Conservation (phyloP, 306 rosid species). For the Medicago truncatula region MtrunA17r5.0-ANR NC_053043.1:9699001-9699500, state of each 20-base stretch:
- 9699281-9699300: slow-evolving; percentile 77
- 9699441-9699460: neutral
- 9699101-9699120: slow-evolving; percentile 79
- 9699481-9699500: neutral
- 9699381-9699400: neutral
- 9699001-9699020: slow-evolving; percentile 50
- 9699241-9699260: slow-evolving; percentile 85
- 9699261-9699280: slow-evolving; percentile 87
- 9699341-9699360: slow-evolving; percentile 82
- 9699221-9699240: slow-evolving; percentile 44
- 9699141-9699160: slow-evolving; percentile 69
- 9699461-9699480: neutral
- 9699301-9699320: slow-evolving; percentile 68
- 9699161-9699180: slow-evolving; percentile 43
- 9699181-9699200: slow-evolving; percentile 42
- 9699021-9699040: slow-evolving; percentile 46
- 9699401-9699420: neutral
- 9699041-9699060: slow-evolving; percentile 37
- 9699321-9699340: slow-evolving; percentile 61
- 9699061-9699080: slow-evolving; percentile 45
- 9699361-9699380: neutral
- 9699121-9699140: slow-evolving; percentile 70
- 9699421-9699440: neutral
- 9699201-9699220: slow-evolving; percentile 43
- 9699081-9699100: slow-evolving; percentile 58